Evolutionary conservation across 345 rosid species (phyloP), one percentile per base, ranked within the genome.

Genomic region (Eucalyptus leucophloia): DNA sequence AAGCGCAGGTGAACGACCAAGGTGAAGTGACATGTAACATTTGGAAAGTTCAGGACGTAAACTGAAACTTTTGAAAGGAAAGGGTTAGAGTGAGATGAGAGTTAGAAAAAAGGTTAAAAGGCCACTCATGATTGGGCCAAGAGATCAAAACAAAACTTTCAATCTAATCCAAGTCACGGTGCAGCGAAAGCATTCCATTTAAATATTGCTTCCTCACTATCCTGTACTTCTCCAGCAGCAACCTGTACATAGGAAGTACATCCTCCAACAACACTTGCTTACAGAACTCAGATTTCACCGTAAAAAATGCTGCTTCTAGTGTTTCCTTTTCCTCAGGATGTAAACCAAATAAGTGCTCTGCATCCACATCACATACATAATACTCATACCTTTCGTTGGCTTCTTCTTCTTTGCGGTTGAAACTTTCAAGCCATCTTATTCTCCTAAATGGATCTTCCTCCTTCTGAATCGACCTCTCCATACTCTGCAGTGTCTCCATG

Each of bases 131-230:
- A 40, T 19, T 12, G 45, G 26, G 2, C 26, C 5, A 14, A 72
- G 82, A 72, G 45, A 72, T 69, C 81, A 34, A 53, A 86, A 86
- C 62, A 86, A 88, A 28, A 19, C 34, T 53, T 51, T 54, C 26
- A 44, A 21, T 88, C 54, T 56, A 44, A 72, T 44, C 92, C 87
- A 91, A 54, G 37, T 86, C 86, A 85, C 56, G 51, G 87, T 93
- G 97, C 60, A 94, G 92, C 2, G 95, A 91, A 26, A 94, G 92
- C 96, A 95, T 93, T 89, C 97, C 95, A 60, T 93, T 93, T 86
- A 85, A 89, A 87, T 95, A 95, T 90, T 93, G 95, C 89, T 91
- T 94, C 89, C 95, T 94, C 44, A 89, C 91, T 86, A 88, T 92
- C 93, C 90, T 93, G 81, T 92, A 94, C 92, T 90, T 92, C 81